These are phyloP conservation scores for Ogataea paradorogensis DNA, from an alignment of 805 yeast species.

Conservation along the genomic window DNA sequence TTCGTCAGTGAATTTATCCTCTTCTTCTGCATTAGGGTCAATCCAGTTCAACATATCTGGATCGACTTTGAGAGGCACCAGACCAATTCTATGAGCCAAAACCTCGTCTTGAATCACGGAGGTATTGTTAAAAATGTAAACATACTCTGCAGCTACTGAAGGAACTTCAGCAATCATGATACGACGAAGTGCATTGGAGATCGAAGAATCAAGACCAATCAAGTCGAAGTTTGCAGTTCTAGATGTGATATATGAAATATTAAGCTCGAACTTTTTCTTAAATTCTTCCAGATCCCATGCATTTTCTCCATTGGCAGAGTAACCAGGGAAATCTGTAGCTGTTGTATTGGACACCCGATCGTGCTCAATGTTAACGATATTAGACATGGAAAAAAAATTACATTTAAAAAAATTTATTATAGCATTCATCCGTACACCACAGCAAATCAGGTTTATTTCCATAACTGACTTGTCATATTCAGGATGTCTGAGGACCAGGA, in stretches of 20 bases:
- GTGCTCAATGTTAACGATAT: slow-evolving; percentile 81
- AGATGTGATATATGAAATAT: slow-evolving; percentile 61
- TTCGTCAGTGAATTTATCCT: slow-evolving; percentile 73
- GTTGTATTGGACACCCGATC: slow-evolving; percentile 89
- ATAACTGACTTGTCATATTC: not conserved
- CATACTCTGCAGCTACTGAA: slow-evolving; percentile 89
- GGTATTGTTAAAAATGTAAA: slow-evolving; percentile 88
- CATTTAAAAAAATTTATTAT: slow-evolving; percentile 1
- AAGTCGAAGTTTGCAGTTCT: slow-evolving; percentile 84
- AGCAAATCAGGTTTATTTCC: not conserved
- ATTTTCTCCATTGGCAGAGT: slow-evolving; percentile 54
- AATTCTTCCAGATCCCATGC: slow-evolving; percentile 86
- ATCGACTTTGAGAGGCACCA: slow-evolving; percentile 84
- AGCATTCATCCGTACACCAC: slow-evolving; percentile 7
- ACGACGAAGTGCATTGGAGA: slow-evolving; percentile 95
- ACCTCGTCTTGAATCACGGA: slow-evolving; percentile 98
- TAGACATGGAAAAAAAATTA: slow-evolving; percentile 32
- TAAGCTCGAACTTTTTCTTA: slow-evolving; percentile 61
- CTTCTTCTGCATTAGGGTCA: slow-evolving; percentile 60
- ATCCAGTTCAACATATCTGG: slow-evolving; percentile 89
- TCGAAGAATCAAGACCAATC: slow-evolving; percentile 81
- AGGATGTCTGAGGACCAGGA: not conserved
- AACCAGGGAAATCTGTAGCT: slow-evolving; percentile 91
- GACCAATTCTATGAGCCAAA: slow-evolving; percentile 90
- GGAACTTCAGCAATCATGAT: slow-evolving; percentile 98